Conservation (phyloP, 768 basidiomycete genomes). For the Rhodocollybia butyracea region DNA sequence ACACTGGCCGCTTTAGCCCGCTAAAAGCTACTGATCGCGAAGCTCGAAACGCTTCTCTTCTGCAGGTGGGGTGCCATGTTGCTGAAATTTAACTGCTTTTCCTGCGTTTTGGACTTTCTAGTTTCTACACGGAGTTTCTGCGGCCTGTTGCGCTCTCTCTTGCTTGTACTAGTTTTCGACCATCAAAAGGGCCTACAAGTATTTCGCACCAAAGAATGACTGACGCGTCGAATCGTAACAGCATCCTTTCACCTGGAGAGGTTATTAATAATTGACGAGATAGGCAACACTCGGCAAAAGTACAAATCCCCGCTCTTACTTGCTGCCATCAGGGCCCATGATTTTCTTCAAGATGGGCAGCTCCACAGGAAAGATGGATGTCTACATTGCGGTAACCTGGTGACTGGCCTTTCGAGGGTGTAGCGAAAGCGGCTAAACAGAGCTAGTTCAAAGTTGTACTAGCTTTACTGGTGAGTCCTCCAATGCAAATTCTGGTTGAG, state of each 20-base stretch:
- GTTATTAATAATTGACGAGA: conserved; percentile 24
- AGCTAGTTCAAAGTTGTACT: conserved; percentile 44
- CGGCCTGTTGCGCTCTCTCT: too few relatives aligned
- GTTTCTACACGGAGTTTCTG: too few relatives aligned
- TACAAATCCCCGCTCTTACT: conserved; percentile 36
- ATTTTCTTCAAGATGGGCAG: conserved; percentile 36
- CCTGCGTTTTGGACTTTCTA: too few relatives aligned
- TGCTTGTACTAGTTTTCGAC: too few relatives aligned
- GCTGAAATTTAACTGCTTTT: too few relatives aligned
- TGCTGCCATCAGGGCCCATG: conserved; percentile 37
- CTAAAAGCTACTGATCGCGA: too few relatives aligned
- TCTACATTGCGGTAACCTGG: conserved; percentile 38
- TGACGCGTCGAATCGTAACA: conserved; percentile 48
- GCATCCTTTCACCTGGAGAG: not conserved
- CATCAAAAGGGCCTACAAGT: conserved; percentile 40
- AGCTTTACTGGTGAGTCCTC: conserved; percentile 37
- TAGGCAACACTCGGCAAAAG: conserved; percentile 23
- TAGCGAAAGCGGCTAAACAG: conserved; percentile 45
- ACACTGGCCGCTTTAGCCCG: too few relatives aligned
- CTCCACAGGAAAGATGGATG: too few relatives aligned
- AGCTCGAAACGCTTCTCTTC: too few relatives aligned
- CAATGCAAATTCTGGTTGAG: not conserved
- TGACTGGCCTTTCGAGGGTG: conserved; percentile 48
- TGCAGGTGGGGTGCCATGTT: too few relatives aligned
- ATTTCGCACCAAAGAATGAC: conserved; percentile 9